Conservation (phyloP, 139 green algal genomes). For the Chloropicon primus region DNA sequence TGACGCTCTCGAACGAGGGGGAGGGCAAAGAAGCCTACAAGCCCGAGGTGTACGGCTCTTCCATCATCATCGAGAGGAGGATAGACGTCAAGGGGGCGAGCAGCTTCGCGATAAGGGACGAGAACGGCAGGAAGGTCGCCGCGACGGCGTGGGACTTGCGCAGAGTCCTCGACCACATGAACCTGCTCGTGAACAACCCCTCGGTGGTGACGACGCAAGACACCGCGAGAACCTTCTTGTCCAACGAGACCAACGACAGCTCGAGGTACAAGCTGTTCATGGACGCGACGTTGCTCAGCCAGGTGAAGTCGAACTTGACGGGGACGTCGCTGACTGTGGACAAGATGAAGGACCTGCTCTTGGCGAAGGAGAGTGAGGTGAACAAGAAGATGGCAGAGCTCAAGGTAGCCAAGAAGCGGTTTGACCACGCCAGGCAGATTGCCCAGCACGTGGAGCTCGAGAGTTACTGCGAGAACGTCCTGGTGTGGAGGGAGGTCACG, state of each 20-base stretch:
- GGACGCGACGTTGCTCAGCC: constrained; percentile 5
- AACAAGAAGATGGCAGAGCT: neutral
- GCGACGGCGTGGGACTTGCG: constrained; percentile 10
- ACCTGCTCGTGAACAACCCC: constrained; percentile 25
- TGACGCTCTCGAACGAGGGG: constrained; percentile 51
- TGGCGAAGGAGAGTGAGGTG: neutral
- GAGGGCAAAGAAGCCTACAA: constrained; percentile 34
- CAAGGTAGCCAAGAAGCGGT: neutral
- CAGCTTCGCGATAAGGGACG: constrained; percentile 8
- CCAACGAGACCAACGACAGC: constrained; percentile 10
- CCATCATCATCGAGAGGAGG: constrained; percentile 48
- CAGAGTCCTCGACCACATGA: constrained; percentile 21
- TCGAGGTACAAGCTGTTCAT: constrained; percentile 33
- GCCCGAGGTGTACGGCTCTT: constrained; percentile 31
- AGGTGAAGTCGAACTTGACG: neutral
- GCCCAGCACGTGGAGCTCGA: constrained; percentile 1
- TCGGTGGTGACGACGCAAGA: constrained; percentile 31
- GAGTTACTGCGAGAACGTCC: neutral
- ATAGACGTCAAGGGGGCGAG: constrained; percentile 12
- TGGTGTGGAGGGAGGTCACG: neutral
- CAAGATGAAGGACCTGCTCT: neutral
- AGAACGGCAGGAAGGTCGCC: neutral
- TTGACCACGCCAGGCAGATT: neutral
- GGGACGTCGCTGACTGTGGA: neutral
- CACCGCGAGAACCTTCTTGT: constrained; percentile 23